Evolutionary conservation across 73 alveolate genomes (phyloP).

Genomic region (Urostyla sp.): DNA sequence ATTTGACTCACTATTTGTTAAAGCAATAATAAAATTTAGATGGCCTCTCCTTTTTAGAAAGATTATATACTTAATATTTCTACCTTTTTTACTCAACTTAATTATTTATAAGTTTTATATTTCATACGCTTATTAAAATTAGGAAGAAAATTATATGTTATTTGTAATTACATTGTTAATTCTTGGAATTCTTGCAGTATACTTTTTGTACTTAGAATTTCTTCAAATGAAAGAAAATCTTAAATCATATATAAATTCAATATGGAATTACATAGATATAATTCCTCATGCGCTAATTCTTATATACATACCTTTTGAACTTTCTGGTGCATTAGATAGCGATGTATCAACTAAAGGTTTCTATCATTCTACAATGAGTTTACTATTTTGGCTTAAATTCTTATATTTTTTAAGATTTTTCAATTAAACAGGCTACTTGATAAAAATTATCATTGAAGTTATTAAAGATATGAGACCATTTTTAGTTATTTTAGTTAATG

Average conservation of each 20-base stretch:
- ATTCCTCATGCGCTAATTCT: not conserved
- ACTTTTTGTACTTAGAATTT: not conserved
- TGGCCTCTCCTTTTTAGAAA: not conserved
- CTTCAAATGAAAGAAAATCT: not conserved
- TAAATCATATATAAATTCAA: not conserved
- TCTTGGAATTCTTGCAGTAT: not conserved
- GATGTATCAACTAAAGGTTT: not conserved
- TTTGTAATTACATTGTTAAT: not conserved
- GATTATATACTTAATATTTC: not conserved
- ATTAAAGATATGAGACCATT: constrained; percentile 40
- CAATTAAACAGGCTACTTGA: constrained; percentile 51
- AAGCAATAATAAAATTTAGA: not conserved
- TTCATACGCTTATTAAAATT: not conserved
- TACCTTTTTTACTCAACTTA: not conserved
- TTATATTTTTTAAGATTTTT: constrained; percentile 55
- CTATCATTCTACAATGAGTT: constrained; percentile 3
- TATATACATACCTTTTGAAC: not conserved
- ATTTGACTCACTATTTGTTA: not conserved
- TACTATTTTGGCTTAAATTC: constrained; percentile 49
- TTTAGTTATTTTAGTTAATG: constrained; percentile 19
- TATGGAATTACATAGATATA: constrained; percentile 9
- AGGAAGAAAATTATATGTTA: not conserved
- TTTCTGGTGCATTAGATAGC: not conserved
- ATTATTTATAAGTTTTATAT: not conserved
- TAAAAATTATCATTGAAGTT: constrained; percentile 38